Base-by-base conservation (phyloP, 495 filamentous ascomycete species). In the Penicillium ucsense region DNA sequence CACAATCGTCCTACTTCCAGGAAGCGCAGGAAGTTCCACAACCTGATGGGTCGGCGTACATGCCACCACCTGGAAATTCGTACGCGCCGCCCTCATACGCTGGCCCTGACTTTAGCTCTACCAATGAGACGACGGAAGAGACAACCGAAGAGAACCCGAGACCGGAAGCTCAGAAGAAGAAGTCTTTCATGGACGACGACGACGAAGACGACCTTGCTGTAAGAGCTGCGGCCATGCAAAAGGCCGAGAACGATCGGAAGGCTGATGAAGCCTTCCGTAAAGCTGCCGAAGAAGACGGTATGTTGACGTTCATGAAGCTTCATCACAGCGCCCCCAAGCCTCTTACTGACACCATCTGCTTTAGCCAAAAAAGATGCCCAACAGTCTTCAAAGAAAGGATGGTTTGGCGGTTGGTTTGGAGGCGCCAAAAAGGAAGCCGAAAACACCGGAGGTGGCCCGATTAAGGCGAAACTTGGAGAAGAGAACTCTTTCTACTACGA, bases 401-500 rank as follows among this genome's bases (percentile, higher is more conserved):
- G 90, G 88, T 84, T 94, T 40, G 76, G 78, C 41, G 80, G 86
- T 47, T 95, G 90, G 91, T 89, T 92, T 49, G 79, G 73, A 35
- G 75, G 81, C 46, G 67, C 64, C 46, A 88, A 85, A 59, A 88
- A 89, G 61, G 82, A 87, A 35, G 68, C 77, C 44, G 66, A 66
- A 5, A 81, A 82, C 50, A 79, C 80, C 37, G 57, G 54, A 33
- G 61, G 60, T 11, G 63, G 65, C n/a, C 89, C 92, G 38, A 91
- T 96, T 67, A 81, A 78, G 56, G 94, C 94, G 42, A 97, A 99
- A 60, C 81, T 99, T 30, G 94, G 94, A 49, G 94, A 99, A 64
- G 84, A 91, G 55, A 92, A 77, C 58, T 86, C 80, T 8, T 97
- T 99, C 68, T 84, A 89, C 53, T 99, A 91, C 52, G 94, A 99